Base-by-base conservation (phyloP, 768 basidiomycete species). In the Suillus spraguei region DNA sequence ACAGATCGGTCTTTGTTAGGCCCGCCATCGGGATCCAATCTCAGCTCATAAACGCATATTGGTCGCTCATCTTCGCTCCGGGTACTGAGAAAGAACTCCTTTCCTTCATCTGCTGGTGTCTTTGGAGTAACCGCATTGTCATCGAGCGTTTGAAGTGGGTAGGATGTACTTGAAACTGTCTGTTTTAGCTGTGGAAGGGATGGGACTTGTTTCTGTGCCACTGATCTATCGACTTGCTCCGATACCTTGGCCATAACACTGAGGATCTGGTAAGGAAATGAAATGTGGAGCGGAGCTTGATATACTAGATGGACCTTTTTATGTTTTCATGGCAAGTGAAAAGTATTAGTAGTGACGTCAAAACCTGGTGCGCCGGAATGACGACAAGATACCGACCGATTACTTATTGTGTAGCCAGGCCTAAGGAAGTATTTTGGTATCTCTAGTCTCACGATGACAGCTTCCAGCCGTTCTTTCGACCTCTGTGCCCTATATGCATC, bases 41-140 rank as follows among this genome's bases (percentile, higher is more conserved):
- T 80, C 41, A 99, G 84, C 76, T 96, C 91, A 70, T 94, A 97
- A 20, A 98, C 95, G 66, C 81, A 83, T 50, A 98, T 84, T 6
- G 89, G 89, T 4, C 77, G 74, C 67, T 91, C 90, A 42, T 83
- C 85, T 17, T 79, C 74, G 9, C 69, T 75, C 56, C 80, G 68
- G 35, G 79, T 74, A 5, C 86, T 83, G 68, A 90, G 82, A 70
- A 97, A 97, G 80, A 93, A 97, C 41, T 90, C 89, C 73, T 95
- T 86, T 32, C 88, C 95, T 72, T 97, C 95, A 73, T 97, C 94
- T 46, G 95, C 95, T 42, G 95, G 95, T 4, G 95, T 97, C 80
- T 86, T 92, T 41, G 92, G 92, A 1, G 89, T 89, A 61, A 80
- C 77, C 11, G 79, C 78, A 16, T 69, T 17, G 38, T 59, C 59